Evolutionary conservation across 225 moss, liverwort and hornwort species (phyloP).

Genomic region (Bryum argenteum): DNA sequence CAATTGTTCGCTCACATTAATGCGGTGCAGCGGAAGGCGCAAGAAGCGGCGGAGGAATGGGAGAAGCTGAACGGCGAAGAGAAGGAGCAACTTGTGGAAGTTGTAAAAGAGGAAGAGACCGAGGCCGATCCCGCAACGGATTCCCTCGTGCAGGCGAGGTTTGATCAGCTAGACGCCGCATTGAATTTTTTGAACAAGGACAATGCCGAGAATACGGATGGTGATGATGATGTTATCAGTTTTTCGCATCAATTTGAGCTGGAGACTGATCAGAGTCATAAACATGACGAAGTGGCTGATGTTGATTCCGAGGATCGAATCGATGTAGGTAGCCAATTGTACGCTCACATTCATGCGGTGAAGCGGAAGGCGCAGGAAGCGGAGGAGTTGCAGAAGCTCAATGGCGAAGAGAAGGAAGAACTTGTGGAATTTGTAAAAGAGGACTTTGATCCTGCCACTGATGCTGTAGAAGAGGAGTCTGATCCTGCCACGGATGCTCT

Average conservation of each 20-base stretch:
- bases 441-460: too few relatives aligned
- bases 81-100: conserved; percentile 5
- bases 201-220: background rate
- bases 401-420: conserved; percentile 17
- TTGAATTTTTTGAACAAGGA: conserved; percentile 27
- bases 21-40: conserved; percentile 16
- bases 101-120: background rate
- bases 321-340: conserved; percentile 15
- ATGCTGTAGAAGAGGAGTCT: conserved; percentile 4
- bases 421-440: background rate
- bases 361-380: conserved; percentile 13
- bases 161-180: conserved; percentile 35
- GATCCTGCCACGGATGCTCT: conserved; percentile 29
- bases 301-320: too few relatives aligned
- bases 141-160: conserved; percentile 37
- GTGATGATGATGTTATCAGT: conserved; percentile 20
- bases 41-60: conserved; percentile 8
- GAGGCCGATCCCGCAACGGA: conserved; percentile 20
- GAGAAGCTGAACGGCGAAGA: conserved; percentile 7
- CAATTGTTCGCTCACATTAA: conserved; percentile 31
- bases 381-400: background rate
- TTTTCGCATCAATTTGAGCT: conserved; percentile 35
- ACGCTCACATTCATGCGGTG: conserved; percentile 28
- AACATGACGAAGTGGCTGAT: conserved; percentile 9
- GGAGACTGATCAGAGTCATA: conserved; percentile 18